phyloP scores from a whole-genome alignment of 495 filamentous ascomycete species.

The Daldinia vernicosa region DNA sequence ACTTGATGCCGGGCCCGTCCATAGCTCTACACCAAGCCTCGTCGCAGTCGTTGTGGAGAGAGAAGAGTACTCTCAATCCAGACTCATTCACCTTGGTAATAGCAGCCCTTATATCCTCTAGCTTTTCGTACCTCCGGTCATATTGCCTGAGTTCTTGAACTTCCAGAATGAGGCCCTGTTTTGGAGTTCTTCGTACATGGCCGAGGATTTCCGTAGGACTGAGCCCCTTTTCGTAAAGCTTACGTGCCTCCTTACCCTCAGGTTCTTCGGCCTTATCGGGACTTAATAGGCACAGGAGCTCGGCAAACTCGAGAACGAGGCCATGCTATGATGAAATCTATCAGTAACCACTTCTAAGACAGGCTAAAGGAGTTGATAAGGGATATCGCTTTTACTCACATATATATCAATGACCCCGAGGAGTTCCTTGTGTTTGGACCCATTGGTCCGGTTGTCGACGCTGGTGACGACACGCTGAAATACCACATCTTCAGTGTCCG shows the following conservation, averaged over 20 bases:
- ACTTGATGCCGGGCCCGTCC: background rate
- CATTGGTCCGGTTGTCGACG: conserved; percentile 13
- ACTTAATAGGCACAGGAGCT: background rate
- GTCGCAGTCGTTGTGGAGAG: background rate
- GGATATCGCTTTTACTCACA: background rate
- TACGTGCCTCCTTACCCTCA: background rate
- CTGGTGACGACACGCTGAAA: conserved; percentile 57
- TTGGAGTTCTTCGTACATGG: background rate
- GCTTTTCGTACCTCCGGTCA: background rate
- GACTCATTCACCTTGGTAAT: background rate
- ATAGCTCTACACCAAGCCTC: background rate
- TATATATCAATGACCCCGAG: background rate
- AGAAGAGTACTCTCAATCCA: background rate
- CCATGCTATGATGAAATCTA: background rate
- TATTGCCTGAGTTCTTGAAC: background rate
- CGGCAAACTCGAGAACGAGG: background rate
- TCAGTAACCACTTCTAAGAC: background rate
- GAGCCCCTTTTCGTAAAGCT: background rate
- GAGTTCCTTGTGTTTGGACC: conserved; percentile 2
- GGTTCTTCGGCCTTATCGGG: background rate
- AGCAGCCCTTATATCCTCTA: background rate
- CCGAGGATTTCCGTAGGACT: background rate
- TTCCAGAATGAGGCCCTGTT: background rate
- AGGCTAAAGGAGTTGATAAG: background rate
- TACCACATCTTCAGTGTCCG: conserved; percentile 66